A percentile compares a stretch with the other conserved stretches of the same genome.
Evolutionary conservation across 2,329 filamentous ascomycete genomes (phyloP).

Genomic region (Pseudogymnoascus sp.): DNA sequence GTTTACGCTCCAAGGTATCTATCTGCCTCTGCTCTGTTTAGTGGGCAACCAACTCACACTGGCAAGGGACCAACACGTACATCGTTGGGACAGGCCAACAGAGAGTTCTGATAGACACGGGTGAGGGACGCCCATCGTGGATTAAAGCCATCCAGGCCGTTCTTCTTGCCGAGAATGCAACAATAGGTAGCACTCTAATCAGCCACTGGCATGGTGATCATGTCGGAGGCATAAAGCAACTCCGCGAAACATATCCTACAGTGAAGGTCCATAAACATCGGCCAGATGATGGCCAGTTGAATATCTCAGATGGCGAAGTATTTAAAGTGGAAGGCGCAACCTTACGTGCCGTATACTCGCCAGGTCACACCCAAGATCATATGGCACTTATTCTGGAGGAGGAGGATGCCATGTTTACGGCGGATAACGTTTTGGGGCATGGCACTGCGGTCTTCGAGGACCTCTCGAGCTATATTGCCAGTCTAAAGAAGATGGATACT

Average conservation of each 20-base stretch:
- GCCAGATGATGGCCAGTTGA: constrained; percentile 43
- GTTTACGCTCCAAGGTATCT: constrained; percentile 55
- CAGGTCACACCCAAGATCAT: constrained; percentile 77
- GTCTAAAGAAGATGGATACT: constrained; percentile 59
- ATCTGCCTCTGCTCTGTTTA: neutral
- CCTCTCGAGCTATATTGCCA: constrained; percentile 58
- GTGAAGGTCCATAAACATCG: constrained; percentile 60
- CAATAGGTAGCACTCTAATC: constrained; percentile 62
- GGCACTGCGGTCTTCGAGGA: constrained; percentile 83
- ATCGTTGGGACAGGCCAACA: constrained; percentile 66
- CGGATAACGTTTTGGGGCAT: constrained; percentile 81
- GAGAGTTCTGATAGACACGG: constrained; percentile 83
- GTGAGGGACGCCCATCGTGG: constrained; percentile 70
- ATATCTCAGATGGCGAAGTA: constrained; percentile 48
- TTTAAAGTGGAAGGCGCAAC: constrained; percentile 54
- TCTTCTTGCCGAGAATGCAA: constrained; percentile 59
- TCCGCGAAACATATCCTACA: constrained; percentile 55
- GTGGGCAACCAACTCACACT: constrained; percentile 33
- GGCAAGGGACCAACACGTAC: constrained; percentile 86
- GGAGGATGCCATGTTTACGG: constrained; percentile 77
- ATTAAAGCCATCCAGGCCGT: constrained; percentile 54
- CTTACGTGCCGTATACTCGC: constrained; percentile 56
- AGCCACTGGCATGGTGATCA: constrained; percentile 95
- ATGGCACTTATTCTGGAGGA: constrained; percentile 70
- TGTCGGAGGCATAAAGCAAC: constrained; percentile 63